Evolutionary conservation across 2,329 filamentous ascomycete genomes (phyloP).

Genomic region (Aspergillus amoenus): DNA sequence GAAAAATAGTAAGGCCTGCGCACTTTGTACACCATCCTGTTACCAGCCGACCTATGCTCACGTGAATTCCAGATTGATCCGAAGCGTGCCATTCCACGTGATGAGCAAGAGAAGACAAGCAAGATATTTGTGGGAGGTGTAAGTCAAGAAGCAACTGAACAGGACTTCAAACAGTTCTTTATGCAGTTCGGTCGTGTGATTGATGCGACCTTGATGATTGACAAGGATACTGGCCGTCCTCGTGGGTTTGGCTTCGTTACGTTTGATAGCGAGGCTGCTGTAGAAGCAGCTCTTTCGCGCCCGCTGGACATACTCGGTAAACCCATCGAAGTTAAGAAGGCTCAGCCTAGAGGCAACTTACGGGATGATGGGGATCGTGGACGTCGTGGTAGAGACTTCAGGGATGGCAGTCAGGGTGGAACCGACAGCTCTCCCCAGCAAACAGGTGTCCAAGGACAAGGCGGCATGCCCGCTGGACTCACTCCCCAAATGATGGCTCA

Average conservation of each 20-base stretch:
- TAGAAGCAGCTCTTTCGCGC: constrained; percentile 82
- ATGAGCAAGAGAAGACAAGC: constrained; percentile 96
- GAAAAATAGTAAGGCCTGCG: constrained; percentile 78
- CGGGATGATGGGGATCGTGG: constrained; percentile 78
- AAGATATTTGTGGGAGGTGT: constrained; percentile 99
- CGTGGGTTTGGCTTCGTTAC: constrained; percentile 97
- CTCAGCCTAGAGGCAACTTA: constrained; percentile 91
- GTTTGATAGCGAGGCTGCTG: constrained; percentile 92
- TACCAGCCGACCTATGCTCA: neutral
- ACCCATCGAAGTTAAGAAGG: constrained; percentile 96
- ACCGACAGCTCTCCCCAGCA: constrained; percentile 46
- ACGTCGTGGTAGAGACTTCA: constrained; percentile 43
- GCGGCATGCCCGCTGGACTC: constrained; percentile 62
- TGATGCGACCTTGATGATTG: constrained; percentile 98
- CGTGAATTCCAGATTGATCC: constrained; percentile 75
- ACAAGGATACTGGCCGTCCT: constrained; percentile 97
- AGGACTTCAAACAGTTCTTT: constrained; percentile 96
- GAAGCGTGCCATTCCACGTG: constrained; percentile 92
- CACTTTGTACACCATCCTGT: constrained; percentile 7
- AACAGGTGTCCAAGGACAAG: constrained; percentile 44
- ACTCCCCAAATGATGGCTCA: constrained; percentile 97
- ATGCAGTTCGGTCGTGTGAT: constrained; percentile 94
- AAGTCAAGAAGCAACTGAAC: constrained; percentile 93
- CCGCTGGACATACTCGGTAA: constrained; percentile 93
- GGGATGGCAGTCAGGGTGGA: constrained; percentile 39